Evolutionary conservation across 2,329 filamentous ascomycete genomes (phyloP).

Genomic region (Talaromyces funiculosus): DNA sequence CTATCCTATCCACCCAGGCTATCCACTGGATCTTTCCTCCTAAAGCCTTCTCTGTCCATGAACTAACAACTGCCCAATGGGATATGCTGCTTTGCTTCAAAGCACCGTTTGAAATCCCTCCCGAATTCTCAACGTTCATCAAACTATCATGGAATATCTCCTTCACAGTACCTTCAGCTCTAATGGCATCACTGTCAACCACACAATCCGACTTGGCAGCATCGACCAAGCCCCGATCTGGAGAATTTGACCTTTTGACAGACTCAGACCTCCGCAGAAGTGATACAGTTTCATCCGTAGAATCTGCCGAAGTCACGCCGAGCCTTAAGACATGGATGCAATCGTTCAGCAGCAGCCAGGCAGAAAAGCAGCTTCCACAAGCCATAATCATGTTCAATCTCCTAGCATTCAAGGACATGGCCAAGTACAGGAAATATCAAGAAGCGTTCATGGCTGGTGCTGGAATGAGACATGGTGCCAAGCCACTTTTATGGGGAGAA

Average conservation of each 20-base stretch:
- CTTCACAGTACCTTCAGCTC: not conserved
- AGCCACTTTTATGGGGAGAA: not conserved
- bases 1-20: not conserved
- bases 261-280: not conserved
- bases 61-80: not conserved
- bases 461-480: conserved; percentile 1
- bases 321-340: not conserved
- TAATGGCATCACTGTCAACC: not conserved
- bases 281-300: not conserved
- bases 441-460: not conserved
- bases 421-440: conserved; percentile 3
- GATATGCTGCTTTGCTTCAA: not conserved
- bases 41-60: not conserved
- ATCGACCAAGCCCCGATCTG: not conserved
- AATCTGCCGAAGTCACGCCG: not conserved
- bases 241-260: not conserved
- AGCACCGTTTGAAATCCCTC: not conserved
- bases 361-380: not conserved
- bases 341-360: not conserved
- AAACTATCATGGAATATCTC: not conserved
- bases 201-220: not conserved
- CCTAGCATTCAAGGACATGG: conserved; percentile 5
- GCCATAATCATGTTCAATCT: conserved; percentile 9
- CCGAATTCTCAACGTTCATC: not conserved
- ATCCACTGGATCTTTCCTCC: conserved; percentile 4